Evolutionary conservation across 2,329 filamentous ascomycete species (phyloP), one percentile per base, ranked within the genome.

Genomic region (Tolypocladium pustulatum): DNA sequence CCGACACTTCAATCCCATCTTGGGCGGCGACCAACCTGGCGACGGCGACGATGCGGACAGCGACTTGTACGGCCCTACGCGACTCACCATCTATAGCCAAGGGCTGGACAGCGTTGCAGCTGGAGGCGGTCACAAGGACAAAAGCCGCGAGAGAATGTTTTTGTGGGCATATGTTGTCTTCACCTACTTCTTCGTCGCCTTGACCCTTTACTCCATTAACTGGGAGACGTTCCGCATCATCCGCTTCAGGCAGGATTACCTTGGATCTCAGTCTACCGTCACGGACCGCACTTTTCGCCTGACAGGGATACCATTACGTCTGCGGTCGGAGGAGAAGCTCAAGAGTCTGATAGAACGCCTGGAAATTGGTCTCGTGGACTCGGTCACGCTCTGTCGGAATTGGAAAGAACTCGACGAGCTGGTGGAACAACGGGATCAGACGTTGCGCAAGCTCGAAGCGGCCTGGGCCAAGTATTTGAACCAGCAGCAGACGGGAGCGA

Each of bases 91-190:
- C 1, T 37, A 43, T 37, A 30, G 43, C 52, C 41, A 54, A 2
- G 15, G 30, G 17, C 5, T 36, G 12, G 61, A 61, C n/a, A 34
- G 64, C 20, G 62, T 64, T 36, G 9, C 53, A 13, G 36, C 63
- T 40, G 69, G 72, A 54, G 73, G 67, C 56, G 68, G 71, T 38
- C 68, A 70, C 40, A 71, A 70, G 62, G 72, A 74, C 46, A 66
- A 63, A 57, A 71, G 70, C 55, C 69, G 67, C 55, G 69, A 73
- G 43, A 65, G 58, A 13, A 62, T 66, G 9, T 96, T 92, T 66
- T 76, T 97, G 1, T 97, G 93, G 91, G 89, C 93, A 67, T 97
- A 97, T 68, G 83, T 96, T 17, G 79, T 89, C n/a, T 99, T 99
- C 66, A 90, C 91, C 1, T 99, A 97, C 75, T 80, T 97, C 56